Percentiles rank a stretch among this genome's conserved stretches.
phyloP scores from a whole-genome alignment of 768 basidiomycete genomes.

The Rossbeevera mucosa region DNA sequence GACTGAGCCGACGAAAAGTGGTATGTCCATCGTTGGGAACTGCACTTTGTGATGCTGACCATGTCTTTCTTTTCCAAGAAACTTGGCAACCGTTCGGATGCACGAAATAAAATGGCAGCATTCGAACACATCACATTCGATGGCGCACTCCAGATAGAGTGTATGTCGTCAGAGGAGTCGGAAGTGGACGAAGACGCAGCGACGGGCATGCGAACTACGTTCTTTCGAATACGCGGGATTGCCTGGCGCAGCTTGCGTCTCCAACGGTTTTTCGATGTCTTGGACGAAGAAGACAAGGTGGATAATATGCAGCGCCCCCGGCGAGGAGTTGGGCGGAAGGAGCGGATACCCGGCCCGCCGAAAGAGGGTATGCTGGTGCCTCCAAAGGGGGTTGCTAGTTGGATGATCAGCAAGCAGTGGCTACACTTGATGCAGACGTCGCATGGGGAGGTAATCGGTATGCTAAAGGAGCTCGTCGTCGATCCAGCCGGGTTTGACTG shows the following conservation, averaged over 20 bases:
- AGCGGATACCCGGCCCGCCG: slow-evolving; percentile 47
- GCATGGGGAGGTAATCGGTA: slow-evolving; percentile 45
- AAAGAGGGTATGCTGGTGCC: slow-evolving; percentile 59
- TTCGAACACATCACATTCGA: slow-evolving; percentile 67
- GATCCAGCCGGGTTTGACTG: slow-evolving; percentile 48
- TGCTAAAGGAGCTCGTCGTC: slow-evolving; percentile 41
- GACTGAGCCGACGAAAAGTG: slow-evolving; percentile 55
- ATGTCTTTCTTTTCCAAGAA: slow-evolving; percentile 44
- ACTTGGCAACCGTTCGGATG: slow-evolving; percentile 58
- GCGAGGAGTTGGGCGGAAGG: slow-evolving; percentile 53
- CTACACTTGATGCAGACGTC: slow-evolving; percentile 35
- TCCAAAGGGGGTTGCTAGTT: slow-evolving; percentile 57
- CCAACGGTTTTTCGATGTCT: slow-evolving; percentile 51
- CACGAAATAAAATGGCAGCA: slow-evolving; percentile 46
- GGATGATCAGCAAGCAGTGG: slow-evolving; percentile 79
- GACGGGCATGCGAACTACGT: slow-evolving; percentile 28
- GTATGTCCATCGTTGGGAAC: slow-evolving; percentile 36
- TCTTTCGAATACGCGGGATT: slow-evolving; percentile 54
- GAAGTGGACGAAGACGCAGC: slow-evolving; percentile 42
- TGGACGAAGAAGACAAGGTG: slow-evolving; percentile 54
- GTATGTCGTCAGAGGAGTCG: slow-evolving; percentile 81
- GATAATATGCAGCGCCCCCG: slow-evolving; percentile 48
- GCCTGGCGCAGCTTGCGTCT: slow-evolving; percentile 68
- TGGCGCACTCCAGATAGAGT: slow-evolving; percentile 65
- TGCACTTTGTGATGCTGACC: neutral